Evolutionary conservation across 768 basidiomycete species (phyloP).

Genomic region (Boletus sp.): DNA sequence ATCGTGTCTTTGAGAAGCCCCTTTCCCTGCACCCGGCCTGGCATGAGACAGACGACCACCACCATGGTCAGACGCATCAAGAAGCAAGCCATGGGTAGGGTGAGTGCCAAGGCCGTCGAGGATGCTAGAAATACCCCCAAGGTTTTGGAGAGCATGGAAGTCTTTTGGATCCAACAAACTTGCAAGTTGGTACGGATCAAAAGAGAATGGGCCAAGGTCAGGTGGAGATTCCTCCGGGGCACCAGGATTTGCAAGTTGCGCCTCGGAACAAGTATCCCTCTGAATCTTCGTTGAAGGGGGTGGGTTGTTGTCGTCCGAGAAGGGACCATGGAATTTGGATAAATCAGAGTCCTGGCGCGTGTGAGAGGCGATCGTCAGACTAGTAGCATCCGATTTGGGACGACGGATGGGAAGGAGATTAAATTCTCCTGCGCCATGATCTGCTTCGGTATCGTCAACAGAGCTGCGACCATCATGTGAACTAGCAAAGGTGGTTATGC

Average conservation of each 20-base stretch:
- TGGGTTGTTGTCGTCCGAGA: conserved; percentile 4
- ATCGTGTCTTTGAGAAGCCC: conserved; percentile 35
- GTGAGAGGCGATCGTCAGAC: conserved; percentile 35
- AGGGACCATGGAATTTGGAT: conserved; percentile 15
- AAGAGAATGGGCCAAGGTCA: conserved; percentile 70
- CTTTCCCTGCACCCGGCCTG: conserved; percentile 29
- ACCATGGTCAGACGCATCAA: not conserved
- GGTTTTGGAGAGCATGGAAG: conserved; percentile 54
- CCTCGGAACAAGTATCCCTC: conserved; percentile 21
- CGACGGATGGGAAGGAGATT: conserved; percentile 34
- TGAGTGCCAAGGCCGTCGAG: conserved; percentile 75
- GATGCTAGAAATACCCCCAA: conserved; percentile 72
- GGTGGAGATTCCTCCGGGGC: conserved; percentile 39
- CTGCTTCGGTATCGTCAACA: conserved; percentile 50
- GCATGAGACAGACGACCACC: conserved; percentile 8
- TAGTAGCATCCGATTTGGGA: conserved; percentile 34
- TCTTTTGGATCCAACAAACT: conserved; percentile 89
- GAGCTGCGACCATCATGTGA: conserved; percentile 37
- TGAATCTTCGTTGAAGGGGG: conserved; percentile 24
- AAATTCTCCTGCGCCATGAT: conserved; percentile 33
- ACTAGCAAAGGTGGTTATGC: conserved; percentile 54
- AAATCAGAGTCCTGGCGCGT: conserved; percentile 40
- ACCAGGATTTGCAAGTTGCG: conserved; percentile 21
- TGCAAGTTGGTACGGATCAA: conserved; percentile 75
- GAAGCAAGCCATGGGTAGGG: conserved; percentile 42